phyloP scores from a whole-genome alignment of 257 asterid genomes.

The Fraxinus pennsylvanica region DNA sequence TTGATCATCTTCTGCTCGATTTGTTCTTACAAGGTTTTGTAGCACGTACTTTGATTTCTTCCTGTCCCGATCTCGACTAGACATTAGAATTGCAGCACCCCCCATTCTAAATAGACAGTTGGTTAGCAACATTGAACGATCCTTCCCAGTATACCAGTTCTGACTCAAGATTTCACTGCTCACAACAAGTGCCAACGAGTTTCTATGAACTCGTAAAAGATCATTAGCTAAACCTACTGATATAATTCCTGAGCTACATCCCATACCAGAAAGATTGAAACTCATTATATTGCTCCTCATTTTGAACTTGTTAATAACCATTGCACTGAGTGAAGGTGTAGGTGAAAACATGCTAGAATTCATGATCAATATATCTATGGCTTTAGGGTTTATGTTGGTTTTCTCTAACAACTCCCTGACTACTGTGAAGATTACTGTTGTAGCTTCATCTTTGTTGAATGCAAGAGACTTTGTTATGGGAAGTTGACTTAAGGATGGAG shows the following conservation, averaged over 20 bases:
- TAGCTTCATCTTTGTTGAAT: constrained; percentile 26
- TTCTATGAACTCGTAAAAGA: constrained; percentile 25
- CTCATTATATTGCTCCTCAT: constrained; percentile 36
- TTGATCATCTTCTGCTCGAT: constrained; percentile 28
- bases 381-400: constrained; percentile 20
- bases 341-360: constrained; percentile 38
- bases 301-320: constrained; percentile 36
- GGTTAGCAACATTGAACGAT: constrained; percentile 40
- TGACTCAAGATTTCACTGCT: constrained; percentile 36
- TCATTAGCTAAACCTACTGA: constrained; percentile 38
- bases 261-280: constrained; percentile 49
- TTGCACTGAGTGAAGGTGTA: constrained; percentile 37
- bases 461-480: constrained; percentile 22
- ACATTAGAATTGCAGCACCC: constrained; percentile 37
- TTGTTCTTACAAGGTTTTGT: constrained; percentile 29
- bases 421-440: constrained; percentile 32
- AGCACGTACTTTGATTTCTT: constrained; percentile 20
- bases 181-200: constrained; percentile 32
- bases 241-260: constrained; percentile 48
- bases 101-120: constrained; percentile 43
- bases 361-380: constrained; percentile 38
- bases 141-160: constrained; percentile 36
- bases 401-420: constrained; percentile 29
- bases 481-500: constrained; percentile 21
- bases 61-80: constrained; percentile 4